Conservation (phyloP, 768 basidiomycete genomes). For the Boletales sp. region DNA sequence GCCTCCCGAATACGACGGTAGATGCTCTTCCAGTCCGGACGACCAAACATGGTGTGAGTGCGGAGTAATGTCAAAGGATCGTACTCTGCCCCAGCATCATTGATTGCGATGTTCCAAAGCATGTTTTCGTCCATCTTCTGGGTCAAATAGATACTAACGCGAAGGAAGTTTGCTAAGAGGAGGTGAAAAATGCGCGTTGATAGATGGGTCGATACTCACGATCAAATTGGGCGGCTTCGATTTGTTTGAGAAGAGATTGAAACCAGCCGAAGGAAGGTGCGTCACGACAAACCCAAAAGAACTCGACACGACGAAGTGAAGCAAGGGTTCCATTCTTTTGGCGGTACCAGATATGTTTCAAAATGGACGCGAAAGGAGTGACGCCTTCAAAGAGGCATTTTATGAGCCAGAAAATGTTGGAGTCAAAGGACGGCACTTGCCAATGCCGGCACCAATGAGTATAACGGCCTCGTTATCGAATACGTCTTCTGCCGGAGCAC, state of each 20-base stretch:
- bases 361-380: conserved; percentile 90
- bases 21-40: conserved; percentile 85
- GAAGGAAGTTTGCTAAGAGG: conserved; percentile 77
- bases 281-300: conserved; percentile 92
- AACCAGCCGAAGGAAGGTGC: conserved; percentile 99
- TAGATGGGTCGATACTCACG: conserved; percentile 48
- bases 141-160: conserved; percentile 88
- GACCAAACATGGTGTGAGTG: conserved; percentile 86
- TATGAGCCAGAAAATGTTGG: neutral
- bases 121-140: conserved; percentile 83
- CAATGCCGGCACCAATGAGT: conserved; percentile 92
- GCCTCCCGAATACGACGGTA: conserved; percentile 71
- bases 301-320: conserved; percentile 83
- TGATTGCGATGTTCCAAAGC: conserved; percentile 90
- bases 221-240: conserved; percentile 86
- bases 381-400: conserved; percentile 49
- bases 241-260: conserved; percentile 81
- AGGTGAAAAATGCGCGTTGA: conserved; percentile 9
- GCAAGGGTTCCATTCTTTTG: conserved; percentile 77
- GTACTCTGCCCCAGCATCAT: conserved; percentile 80
- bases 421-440: conserved; percentile 36
- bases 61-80: conserved; percentile 88
- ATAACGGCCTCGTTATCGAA: conserved; percentile 84
- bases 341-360: conserved; percentile 95
- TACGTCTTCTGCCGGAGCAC: conserved; percentile 90